Base-by-base conservation (phyloP, 495 filamentous ascomycete genomes). In the Neurospora sublineolata region DNA sequence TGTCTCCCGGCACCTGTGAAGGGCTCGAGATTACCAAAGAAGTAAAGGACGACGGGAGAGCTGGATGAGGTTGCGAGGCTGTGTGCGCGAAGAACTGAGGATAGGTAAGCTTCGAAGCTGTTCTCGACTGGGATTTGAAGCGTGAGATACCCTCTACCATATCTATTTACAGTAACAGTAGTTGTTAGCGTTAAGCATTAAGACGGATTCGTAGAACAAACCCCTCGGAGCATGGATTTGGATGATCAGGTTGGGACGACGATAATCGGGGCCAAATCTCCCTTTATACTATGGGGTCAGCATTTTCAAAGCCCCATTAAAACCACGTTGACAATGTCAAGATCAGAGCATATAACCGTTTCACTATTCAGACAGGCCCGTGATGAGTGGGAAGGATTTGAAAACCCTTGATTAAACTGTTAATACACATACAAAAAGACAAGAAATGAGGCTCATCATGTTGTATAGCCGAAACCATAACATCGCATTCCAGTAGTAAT, bases 1-100 rank as follows among this genome's bases (percentile, higher is more conserved):
- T 80, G 80, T 74, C 80, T 85, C 58, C 84, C 84, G 41, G 84
- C 84, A 8, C 80, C 83, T 10, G 83, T 85, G 18, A 85, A 84
- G 72, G 81, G 82, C 38, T 79, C 80, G 20, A 74, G 82, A 60
- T 41, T 83, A 37, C 70, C 73, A 18, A 77, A 77, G 70, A 78
- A 75, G 18, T 78, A 77, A 38, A 70, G 70, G 44, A 72, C 75
- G 37, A 36, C 37, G 58, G 41, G 30, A 71, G 68, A 23, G 11
- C 18, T 68, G 37, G 3, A 16, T n/a, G 36, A 33, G 2, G 52
- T 33, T 64, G 52, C 14, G 27, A 64, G 14, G 18, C 12, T 8
- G 52, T 33, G 52, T 16, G 40, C 40, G 52, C 52, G 52, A 64
- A 64, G 52, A 36, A 14, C 4, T 11, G 52, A 64, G 27, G 52